Evolutionary conservation across 495 filamentous ascomycete genomes (phyloP).

Genomic region (Platismatia glauca): DNA sequence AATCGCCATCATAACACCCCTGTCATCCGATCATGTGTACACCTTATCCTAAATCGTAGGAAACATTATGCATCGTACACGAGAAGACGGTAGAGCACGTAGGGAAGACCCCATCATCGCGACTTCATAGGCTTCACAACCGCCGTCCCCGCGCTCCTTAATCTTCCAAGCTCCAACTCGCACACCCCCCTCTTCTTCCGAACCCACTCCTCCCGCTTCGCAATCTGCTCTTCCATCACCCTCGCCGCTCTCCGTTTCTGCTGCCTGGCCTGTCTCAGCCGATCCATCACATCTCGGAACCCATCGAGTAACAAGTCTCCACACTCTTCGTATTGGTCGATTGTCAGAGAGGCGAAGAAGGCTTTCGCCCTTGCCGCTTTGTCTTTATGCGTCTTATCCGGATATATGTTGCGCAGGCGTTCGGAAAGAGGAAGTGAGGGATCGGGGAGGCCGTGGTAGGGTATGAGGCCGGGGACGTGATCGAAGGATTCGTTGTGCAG

Average conservation of each 20-base stretch:
- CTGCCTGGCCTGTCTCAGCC: conserved; percentile 54
- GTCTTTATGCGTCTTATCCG: conserved; percentile 21
- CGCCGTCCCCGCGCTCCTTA: conserved; percentile 19
- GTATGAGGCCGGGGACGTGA: conserved; percentile 13
- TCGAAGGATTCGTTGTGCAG: conserved; percentile 24
- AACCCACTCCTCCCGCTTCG: conserved; percentile 39
- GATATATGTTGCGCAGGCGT: conserved; percentile 19
- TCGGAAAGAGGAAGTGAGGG: conserved; percentile 14
- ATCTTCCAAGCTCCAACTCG: conserved; percentile 19
- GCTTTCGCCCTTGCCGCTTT: conserved; percentile 14
- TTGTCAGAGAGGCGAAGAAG: conserved; percentile 55
- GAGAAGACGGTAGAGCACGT: not conserved
- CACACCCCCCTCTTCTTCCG: conserved; percentile 20
- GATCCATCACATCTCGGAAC: conserved; percentile 53
- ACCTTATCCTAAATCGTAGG: not conserved
- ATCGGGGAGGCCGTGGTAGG: conserved; percentile 18
- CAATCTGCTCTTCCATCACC: conserved; percentile 62
- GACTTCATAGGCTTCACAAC: conserved; percentile 19
- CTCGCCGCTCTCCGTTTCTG: conserved; percentile 56
- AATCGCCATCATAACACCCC: not conserved
- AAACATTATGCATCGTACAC: not conserved
- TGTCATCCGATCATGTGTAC: not conserved
- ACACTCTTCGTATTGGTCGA: conserved; percentile 74
- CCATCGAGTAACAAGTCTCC: conserved; percentile 71
- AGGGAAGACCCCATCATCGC: not conserved